phyloP scores from a whole-genome alignment of 768 basidiomycete species.

The Lactarius indigo region DNA sequence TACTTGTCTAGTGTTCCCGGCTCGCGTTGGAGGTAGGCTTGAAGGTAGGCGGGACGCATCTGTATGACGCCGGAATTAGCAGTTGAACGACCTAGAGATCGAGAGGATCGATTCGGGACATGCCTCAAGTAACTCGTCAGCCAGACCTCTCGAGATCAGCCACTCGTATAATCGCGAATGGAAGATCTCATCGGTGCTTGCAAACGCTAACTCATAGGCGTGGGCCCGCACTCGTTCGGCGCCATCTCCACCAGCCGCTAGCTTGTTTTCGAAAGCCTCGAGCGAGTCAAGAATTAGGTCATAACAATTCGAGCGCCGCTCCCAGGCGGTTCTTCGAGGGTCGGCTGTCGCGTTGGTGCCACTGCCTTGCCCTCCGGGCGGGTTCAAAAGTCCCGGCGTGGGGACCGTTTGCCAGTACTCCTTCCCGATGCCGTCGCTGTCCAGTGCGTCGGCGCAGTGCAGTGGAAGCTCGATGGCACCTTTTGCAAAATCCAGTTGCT shows the following conservation, averaged over 20 bases:
- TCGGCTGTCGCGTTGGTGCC: constrained; percentile 28
- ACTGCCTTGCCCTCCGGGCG: neutral
- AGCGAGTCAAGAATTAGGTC: constrained; percentile 81
- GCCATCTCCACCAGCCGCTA: constrained; percentile 39
- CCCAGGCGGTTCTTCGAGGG: constrained; percentile 51
- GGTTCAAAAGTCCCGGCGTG: neutral
- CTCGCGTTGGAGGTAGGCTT: constrained; percentile 80
- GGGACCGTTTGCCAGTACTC: constrained; percentile 67
- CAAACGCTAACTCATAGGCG: constrained; percentile 84
- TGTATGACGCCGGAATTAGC: constrained; percentile 31
- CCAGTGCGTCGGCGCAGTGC: constrained; percentile 73
- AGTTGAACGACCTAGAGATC: constrained; percentile 10
- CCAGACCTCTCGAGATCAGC: constrained; percentile 74
- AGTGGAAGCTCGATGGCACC: constrained; percentile 86
- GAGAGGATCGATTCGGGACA: constrained; percentile 26
- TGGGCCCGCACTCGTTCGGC: constrained; percentile 73
- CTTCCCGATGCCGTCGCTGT: constrained; percentile 68
- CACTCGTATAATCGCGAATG: constrained; percentile 94
- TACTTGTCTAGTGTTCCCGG: constrained; percentile 77
- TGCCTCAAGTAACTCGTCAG: constrained; percentile 90
- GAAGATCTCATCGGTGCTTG: constrained; percentile 87
- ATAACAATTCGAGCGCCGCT: constrained; percentile 71
- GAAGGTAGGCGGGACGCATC: constrained; percentile 86
- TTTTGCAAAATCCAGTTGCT: constrained; percentile 75
- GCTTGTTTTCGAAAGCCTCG: constrained; percentile 66